Evolutionary conservation across 2,329 filamentous ascomycete genomes (phyloP).

Genomic region (Colletotrichum kahawae): DNA sequence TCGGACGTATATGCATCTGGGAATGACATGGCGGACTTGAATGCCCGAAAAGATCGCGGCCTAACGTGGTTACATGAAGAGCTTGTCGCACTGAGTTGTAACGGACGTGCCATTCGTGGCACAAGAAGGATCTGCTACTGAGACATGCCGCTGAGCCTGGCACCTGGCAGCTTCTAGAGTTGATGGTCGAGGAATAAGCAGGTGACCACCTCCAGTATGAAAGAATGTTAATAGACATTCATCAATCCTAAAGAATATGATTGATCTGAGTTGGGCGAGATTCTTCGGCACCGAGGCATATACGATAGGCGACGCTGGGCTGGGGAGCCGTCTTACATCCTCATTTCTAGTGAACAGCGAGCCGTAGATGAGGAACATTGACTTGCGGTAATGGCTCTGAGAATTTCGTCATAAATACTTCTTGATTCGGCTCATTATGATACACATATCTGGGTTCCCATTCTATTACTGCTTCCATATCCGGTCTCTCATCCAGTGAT

Average conservation of each 20-base stretch:
- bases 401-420: accelerated
- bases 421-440: background rate
- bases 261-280: accelerated
- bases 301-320: background rate
- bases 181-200: background rate
- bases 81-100: background rate
- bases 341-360: background rate
- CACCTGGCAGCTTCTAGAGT: background rate
- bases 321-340: accelerated
- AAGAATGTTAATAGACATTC: background rate
- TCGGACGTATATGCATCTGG: background rate
- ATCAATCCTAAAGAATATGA: background rate
- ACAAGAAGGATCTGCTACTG: background rate
- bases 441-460: accelerated
- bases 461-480: background rate
- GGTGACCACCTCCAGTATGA: accelerated
- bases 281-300: background rate
- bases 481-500: background rate
- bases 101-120: background rate
- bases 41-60: background rate
- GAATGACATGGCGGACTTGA: background rate
- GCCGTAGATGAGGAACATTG: background rate
- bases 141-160: background rate
- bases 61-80: background rate
- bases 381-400: background rate